Conservation (phyloP, 176 grass and related monocot species). For the Lolium rigidum region DNA sequence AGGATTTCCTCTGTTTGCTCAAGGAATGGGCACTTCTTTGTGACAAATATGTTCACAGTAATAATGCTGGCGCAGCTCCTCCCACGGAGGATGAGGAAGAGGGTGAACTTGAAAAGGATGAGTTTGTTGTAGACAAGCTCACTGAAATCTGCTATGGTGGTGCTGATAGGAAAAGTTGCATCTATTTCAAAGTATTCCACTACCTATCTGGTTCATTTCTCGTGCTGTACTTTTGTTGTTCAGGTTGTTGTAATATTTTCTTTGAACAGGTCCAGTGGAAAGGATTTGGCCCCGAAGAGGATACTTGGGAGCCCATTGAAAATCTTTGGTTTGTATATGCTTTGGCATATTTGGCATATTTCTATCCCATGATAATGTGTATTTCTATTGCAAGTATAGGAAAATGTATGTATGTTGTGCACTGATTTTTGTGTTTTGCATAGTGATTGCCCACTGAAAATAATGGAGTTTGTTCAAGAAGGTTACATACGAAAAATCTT, state of each 20-base stretch:
- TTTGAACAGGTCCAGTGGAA: conserved; percentile 77
- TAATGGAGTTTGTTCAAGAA: conserved; percentile 75
- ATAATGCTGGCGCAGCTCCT: neutral
- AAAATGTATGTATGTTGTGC: neutral
- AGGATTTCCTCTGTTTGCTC: conserved; percentile 70
- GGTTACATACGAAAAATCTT: conserved; percentile 64
- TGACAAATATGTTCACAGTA: conserved; percentile 39
- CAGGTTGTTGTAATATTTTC: neutral
- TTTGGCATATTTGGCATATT: neutral
- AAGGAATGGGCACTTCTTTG: conserved; percentile 65
- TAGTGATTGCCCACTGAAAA: conserved; percentile 68
- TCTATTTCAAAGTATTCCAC: conserved; percentile 72
- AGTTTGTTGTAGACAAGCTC: too few relatives aligned
- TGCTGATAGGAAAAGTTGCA: conserved; percentile 36
- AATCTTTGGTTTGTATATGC: conserved; percentile 67
- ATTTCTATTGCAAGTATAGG: neutral
- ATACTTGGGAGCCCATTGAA: conserved; percentile 82
- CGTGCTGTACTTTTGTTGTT: neutral
- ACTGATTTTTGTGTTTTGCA: conserved; percentile 31
- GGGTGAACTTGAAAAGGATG: conserved; percentile 40
- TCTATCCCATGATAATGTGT: neutral
- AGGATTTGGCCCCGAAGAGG: conserved; percentile 69
- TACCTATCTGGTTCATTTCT: neutral
- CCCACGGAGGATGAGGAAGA: conserved; percentile 37
- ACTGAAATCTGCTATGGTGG: conserved; percentile 69